Evolutionary conservation across 495 filamentous ascomycete genomes (phyloP), one percentile per base, ranked within the genome.

Genomic region (Pseudotulostoma volvatum): DNA sequence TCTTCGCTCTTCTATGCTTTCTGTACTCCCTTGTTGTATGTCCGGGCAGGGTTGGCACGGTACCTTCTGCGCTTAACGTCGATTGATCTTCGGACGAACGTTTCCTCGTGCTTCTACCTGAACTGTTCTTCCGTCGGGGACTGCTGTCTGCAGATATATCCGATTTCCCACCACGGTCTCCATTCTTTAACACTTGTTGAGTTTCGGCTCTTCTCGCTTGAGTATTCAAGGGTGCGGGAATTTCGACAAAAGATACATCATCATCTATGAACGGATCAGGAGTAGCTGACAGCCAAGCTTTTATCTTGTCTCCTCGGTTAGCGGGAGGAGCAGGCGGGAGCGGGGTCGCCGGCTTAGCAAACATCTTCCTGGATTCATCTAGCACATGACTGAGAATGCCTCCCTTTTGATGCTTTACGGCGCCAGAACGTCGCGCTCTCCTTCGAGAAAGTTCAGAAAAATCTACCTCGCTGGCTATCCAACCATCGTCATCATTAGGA

Each of bases 231-330:
- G 69, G 54, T 18, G 58, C 57, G 14, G 68, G 63, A 15, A 66
- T 54, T 23, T 70, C 64, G 16, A 53, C 55, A 23, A 61, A 52
- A 11, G 53, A 39, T 19, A 52, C 53, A 8, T 49, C 51, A 21
- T 59, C 43, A 15, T 83, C 77, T 15, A 80, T 46, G 44, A 85
- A 84, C 5, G 81, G 80, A 46, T 87, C 81, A 8, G 73, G 64
- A 1, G 79, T 84, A 16, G 66, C 67, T 36, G 77, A 77, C 21
- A 87, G 57, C 81, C 81, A 87, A 2, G 75, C 76, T 56, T 85
- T 79, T 33, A 87, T 83, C 60, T 81, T 46, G 52, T 68, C 48
- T 46, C 67, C 52, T 23, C 56, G 42, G 43, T 59, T 45, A 34
- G 63, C 40, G 41, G 53, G 40, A 56, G 67, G 43, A 11, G 11